A percentile compares a stretch with the other conserved stretches of the same genome.
Evolutionary conservation across 2,329 filamentous ascomycete genomes (phyloP).

Genomic region (Cercospora citrullina): DNA sequence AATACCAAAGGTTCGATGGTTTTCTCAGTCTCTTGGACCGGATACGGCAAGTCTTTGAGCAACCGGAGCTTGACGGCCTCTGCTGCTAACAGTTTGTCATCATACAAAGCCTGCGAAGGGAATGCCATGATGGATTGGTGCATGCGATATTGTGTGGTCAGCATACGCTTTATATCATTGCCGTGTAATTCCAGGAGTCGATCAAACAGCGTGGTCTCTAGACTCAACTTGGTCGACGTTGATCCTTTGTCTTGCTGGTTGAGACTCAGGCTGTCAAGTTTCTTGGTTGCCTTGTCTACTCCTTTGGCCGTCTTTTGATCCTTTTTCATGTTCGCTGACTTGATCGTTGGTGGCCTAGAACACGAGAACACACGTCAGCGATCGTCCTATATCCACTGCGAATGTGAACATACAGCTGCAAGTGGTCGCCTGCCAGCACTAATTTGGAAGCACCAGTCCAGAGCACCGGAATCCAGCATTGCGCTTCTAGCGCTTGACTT

Average conservation of each 20-base stretch:
- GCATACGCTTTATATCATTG: slow-evolving; percentile 81
- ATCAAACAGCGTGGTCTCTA: slow-evolving; percentile 94
- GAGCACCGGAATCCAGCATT: slow-evolving; percentile 92
- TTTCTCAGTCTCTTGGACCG: slow-evolving; percentile 77
- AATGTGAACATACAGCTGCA: slow-evolving; percentile 61
- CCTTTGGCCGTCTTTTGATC: slow-evolving; percentile 32
- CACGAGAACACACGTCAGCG: slow-evolving; percentile 1
- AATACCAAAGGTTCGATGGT: slow-evolving; percentile 86
- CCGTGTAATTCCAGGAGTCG: slow-evolving; percentile 81
- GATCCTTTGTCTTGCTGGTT: slow-evolving; percentile 33
- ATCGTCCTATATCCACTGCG: slow-evolving; percentile 48
- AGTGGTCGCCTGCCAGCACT: slow-evolving; percentile 88
- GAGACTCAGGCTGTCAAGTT: slow-evolving; percentile 12
- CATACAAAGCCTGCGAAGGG: slow-evolving; percentile 85
- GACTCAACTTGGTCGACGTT: slow-evolving; percentile 41
- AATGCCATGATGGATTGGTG: slow-evolving; percentile 94
- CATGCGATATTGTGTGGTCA: slow-evolving; percentile 98
- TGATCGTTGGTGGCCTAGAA: slow-evolving; percentile 70
- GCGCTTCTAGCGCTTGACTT: slow-evolving; percentile 90
- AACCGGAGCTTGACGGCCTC: slow-evolving; percentile 74
- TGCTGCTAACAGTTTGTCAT: slow-evolving; percentile 75
- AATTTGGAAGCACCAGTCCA: slow-evolving; percentile 68
- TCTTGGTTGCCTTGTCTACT: slow-evolving; percentile 12
- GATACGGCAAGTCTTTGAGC: slow-evolving; percentile 75
- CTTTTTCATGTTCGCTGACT: slow-evolving; percentile 60